phyloP scores from a whole-genome alignment of 2,329 filamentous ascomycete species.

The Epichloe aotearoae region DNA sequence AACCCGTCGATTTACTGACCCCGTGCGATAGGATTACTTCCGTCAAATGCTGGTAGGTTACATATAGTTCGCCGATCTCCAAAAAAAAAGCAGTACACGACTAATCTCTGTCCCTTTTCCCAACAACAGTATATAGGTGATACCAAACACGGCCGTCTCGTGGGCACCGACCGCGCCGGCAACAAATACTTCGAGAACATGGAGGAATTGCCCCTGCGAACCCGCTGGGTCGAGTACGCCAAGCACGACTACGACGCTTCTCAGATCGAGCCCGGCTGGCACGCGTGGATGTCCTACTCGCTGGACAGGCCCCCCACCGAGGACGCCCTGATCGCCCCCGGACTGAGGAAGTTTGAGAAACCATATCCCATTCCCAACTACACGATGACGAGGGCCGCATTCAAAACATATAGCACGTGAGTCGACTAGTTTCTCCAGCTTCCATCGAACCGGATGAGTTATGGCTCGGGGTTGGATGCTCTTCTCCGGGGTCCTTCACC shows the following conservation, averaged over 20 bases:
- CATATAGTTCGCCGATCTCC: conserved; percentile 1
- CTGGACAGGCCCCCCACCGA: conserved; percentile 73
- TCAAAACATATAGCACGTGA: conserved; percentile 90
- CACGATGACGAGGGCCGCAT: conserved; percentile 66
- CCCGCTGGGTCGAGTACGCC: conserved; percentile 96
- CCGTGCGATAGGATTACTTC: conserved; percentile 57
- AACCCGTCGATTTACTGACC: conserved; percentile 3
- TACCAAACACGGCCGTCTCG: conserved; percentile 81
- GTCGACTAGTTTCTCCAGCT: conserved; percentile 23
- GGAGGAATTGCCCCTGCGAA: conserved; percentile 93
- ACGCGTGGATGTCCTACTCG: conserved; percentile 92
- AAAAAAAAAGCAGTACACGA: not conserved
- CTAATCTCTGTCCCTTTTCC: not conserved
- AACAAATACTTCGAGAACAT: conserved; percentile 98
- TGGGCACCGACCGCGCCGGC: conserved; percentile 78
- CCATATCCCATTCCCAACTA: conserved; percentile 57
- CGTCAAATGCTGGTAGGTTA: conserved; percentile 80
- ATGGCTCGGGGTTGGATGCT: too few relatives aligned
- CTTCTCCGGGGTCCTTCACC: not conserved
- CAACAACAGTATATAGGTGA: conserved; percentile 61
- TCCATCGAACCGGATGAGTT: too few relatives aligned
- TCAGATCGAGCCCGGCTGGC: conserved; percentile 93
- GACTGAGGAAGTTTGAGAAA: conserved; percentile 63
- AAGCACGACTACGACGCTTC: conserved; percentile 68
- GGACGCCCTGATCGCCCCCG: conserved; percentile 58